These are phyloP conservation scores for Cornus suecica DNA, from an alignment of 148 eudicot species.

Conservation along the genomic window DNA sequence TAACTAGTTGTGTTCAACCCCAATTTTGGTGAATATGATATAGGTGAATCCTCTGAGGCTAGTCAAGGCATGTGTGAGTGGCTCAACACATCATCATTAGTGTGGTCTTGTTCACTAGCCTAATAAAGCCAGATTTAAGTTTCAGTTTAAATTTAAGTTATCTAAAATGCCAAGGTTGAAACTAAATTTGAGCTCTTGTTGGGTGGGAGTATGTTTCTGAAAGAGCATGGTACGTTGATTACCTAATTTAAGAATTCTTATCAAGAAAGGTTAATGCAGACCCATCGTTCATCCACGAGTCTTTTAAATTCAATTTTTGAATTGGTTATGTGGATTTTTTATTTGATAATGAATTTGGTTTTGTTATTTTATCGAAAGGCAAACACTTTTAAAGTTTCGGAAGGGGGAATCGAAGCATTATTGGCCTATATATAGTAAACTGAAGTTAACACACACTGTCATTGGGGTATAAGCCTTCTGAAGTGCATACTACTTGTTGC, in stretches of 20 bases:
- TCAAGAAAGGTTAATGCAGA: background rate
- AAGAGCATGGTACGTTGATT: background rate
- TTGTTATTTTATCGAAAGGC: too few species aligned
- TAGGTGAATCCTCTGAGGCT: too few species aligned
- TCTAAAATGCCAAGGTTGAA: background rate
- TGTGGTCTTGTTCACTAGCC: background rate
- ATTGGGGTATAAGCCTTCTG: too few species aligned
- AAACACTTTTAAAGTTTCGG: background rate
- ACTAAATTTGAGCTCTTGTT: background rate
- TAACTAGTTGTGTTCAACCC: too few species aligned
- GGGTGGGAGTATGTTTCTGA: background rate
- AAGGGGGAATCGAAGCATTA: background rate
- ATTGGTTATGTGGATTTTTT: too few species aligned
- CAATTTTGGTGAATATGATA: too few species aligned
- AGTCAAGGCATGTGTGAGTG: too few species aligned
- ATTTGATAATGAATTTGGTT: background rate
- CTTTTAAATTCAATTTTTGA: too few species aligned
- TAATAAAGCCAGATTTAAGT: background rate
- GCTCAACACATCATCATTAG: too few species aligned
- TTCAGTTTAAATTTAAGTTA: background rate
- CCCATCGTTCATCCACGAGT: background rate
- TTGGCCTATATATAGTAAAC: background rate
- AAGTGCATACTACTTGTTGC: too few species aligned
- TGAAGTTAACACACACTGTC: too few species aligned
- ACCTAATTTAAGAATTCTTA: background rate